phyloP scores from a whole-genome alignment of 208 protist species.

The Naegleria lovaniensis region DNA sequence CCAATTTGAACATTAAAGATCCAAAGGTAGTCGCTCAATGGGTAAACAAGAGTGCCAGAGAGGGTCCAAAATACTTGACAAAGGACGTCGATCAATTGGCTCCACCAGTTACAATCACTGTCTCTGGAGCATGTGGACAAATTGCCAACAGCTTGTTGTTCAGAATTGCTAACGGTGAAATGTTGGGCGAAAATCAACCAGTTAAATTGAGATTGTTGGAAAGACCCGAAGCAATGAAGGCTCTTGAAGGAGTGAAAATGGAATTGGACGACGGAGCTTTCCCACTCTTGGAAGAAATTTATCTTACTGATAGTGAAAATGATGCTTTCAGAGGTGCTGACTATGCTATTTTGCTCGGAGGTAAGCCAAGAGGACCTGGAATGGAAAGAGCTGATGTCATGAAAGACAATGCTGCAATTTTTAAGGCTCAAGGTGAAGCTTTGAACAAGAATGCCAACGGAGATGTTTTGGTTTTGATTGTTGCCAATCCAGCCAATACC shows the following conservation, averaged over 20 bases:
- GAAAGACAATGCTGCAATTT: slow-evolving; percentile 86
- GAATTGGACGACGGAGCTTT: slow-evolving; percentile 87
- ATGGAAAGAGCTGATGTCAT: slow-evolving; percentile 94
- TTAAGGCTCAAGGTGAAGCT: slow-evolving; percentile 76
- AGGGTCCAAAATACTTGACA: neutral
- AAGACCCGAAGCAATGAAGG: slow-evolving; percentile 58
- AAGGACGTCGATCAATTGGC: neutral
- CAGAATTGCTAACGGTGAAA: slow-evolving; percentile 76
- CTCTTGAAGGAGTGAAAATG: slow-evolving; percentile 72
- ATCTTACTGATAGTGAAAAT: slow-evolving; percentile 57
- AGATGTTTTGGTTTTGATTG: slow-evolving; percentile 73
- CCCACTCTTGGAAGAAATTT: slow-evolving; percentile 67
- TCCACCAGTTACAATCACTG: slow-evolving; percentile 59
- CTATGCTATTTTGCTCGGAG: slow-evolving; percentile 70
- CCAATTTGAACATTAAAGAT: neutral
- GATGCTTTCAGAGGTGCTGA: slow-evolving; percentile 73
- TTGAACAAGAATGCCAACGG: slow-evolving; percentile 70
- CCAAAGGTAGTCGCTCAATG: neutral
- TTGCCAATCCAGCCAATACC: slow-evolving; percentile 96
- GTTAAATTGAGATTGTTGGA: slow-evolving; percentile 84
- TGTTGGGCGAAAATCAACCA: slow-evolving; percentile 74
- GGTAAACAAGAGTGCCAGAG: neutral
- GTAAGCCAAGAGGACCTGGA: slow-evolving; percentile 72
- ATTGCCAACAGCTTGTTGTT: slow-evolving; percentile 87
- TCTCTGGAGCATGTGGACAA: slow-evolving; percentile 92